Percentiles rank a stretch among this genome's conserved stretches.
These are phyloP conservation scores for Aspergillus thermomutatus DNA, from an alignment of 2,329 filamentous ascomycete genomes.

Conservation along the genomic window DNA sequence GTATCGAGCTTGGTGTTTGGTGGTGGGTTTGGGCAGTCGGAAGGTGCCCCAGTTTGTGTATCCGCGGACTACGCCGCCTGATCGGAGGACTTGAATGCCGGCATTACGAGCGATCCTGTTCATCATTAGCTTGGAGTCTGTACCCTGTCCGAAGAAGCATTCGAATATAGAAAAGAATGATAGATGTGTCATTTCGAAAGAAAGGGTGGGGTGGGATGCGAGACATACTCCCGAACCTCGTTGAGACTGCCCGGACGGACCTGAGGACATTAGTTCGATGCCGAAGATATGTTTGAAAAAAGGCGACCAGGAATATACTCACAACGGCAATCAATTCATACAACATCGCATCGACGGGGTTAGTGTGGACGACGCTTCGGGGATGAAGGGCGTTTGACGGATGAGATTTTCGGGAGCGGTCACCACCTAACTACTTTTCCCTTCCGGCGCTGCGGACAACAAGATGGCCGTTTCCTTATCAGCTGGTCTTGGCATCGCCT, in stretches of 20 bases:
- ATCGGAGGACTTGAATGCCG: slow-evolving; percentile 75
- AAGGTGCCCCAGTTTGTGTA: slow-evolving; percentile 95
- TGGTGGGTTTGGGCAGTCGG: slow-evolving; percentile 73
- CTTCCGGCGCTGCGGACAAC: slow-evolving; percentile 7
- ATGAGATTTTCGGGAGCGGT: slow-evolving; percentile 19
- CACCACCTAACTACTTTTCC: background rate
- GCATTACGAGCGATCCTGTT: slow-evolving; percentile 80
- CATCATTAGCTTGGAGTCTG: slow-evolving; percentile 2
- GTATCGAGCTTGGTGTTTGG: slow-evolving; percentile 79
- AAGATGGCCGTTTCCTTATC: slow-evolving; percentile 18
- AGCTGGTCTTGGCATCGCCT: slow-evolving; percentile 25
- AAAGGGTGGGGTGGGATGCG: slow-evolving; percentile 7
- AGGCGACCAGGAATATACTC: slow-evolving; percentile 36
- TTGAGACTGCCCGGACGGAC: slow-evolving; percentile 84
- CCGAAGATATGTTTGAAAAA: background rate
- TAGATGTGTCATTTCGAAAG: background rate
- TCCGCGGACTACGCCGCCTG: slow-evolving; percentile 85
- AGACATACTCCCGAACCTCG: slow-evolving; percentile 89
- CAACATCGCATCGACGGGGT: slow-evolving; percentile 61
- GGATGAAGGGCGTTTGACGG: slow-evolving; percentile 15
- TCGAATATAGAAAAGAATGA: background rate
- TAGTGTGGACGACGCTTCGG: slow-evolving; percentile 18
- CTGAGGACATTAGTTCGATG: slow-evolving; percentile 47
- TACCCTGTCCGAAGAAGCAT: background rate
- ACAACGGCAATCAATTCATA: slow-evolving; percentile 98